phyloP scores from a whole-genome alignment of 2,329 filamentous ascomycete genomes.

The Penicillium sp. region DNA sequence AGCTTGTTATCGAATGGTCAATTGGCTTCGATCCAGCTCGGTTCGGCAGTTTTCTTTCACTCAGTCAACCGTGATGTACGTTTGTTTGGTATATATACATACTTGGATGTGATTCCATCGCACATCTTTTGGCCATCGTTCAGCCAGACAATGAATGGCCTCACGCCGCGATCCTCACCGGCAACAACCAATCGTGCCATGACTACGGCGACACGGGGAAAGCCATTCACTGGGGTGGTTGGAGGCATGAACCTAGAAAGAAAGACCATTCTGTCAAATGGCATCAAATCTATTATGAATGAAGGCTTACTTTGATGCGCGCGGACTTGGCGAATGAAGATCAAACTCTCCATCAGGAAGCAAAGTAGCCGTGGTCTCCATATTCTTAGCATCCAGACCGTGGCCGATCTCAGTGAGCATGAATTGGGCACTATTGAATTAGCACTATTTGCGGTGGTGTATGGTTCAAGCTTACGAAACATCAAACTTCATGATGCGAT shows the following conservation, averaged over 20 bases:
- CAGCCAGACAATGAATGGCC: conserved; percentile 30
- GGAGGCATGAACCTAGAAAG: conserved; percentile 14
- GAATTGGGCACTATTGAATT: conserved; percentile 24
- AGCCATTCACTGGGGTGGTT: conserved; percentile 13
- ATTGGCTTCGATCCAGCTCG: conserved; percentile 29
- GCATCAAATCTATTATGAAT: not conserved
- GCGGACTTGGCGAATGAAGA: conserved; percentile 28
- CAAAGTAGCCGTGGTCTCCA: conserved; percentile 37
- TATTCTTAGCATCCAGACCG: conserved; percentile 36
- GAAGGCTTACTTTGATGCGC: conserved; percentile 30
- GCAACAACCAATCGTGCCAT: conserved; percentile 29
- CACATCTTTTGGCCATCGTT: conserved; percentile 23
- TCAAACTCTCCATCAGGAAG: conserved; percentile 31
- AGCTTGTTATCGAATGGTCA: conserved; percentile 30
- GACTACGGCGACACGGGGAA: conserved; percentile 29
- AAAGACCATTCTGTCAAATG: not conserved
- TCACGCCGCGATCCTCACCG: conserved; percentile 23
- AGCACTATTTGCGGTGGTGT: not conserved
- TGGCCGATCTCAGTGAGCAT: conserved; percentile 41
- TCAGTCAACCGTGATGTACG: not conserved
- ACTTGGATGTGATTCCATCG: conserved; percentile 25
- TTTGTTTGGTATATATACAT: not conserved
- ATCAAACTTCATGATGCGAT: conserved; percentile 19
- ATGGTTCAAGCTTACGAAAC: conserved; percentile 16
- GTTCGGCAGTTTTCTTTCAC: conserved; percentile 16